phyloP scores from a whole-genome alignment of 2,329 filamentous ascomycete species.

The Colletotrichum cuscutae region DNA sequence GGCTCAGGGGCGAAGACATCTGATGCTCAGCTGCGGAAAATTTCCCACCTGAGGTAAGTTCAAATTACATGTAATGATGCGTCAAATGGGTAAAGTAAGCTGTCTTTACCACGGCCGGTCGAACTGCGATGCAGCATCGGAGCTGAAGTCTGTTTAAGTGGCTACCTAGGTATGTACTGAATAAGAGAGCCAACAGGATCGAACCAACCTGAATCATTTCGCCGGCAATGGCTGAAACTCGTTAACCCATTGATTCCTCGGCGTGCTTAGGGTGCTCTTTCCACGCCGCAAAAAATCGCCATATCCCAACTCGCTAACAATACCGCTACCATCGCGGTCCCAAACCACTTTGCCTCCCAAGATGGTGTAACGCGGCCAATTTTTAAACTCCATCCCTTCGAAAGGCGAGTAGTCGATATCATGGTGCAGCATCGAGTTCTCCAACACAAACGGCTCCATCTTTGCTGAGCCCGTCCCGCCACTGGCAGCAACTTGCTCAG shows the following conservation, averaged over 20 bases:
- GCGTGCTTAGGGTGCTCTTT: slow-evolving; percentile 33
- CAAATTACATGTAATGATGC: too few species aligned
- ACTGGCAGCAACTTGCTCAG: not conserved
- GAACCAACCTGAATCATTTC: too few species aligned
- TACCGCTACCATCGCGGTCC: slow-evolving; percentile 63
- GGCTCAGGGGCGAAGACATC: too few species aligned
- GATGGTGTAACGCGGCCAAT: slow-evolving; percentile 72
- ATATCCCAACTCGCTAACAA: slow-evolving; percentile 58
- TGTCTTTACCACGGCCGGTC: too few species aligned
- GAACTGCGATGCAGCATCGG: too few species aligned
- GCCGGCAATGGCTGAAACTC: slow-evolving; percentile 17
- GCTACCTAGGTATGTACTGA: too few species aligned
- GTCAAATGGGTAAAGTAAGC: too few species aligned
- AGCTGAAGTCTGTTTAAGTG: too few species aligned
- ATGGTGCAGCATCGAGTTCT: slow-evolving; percentile 67
- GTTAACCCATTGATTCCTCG: slow-evolving; percentile 36
- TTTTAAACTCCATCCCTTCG: slow-evolving; percentile 64
- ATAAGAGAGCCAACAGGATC: too few species aligned
- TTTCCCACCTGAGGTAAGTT: too few species aligned
- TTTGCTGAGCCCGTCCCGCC: slow-evolving; percentile 40
- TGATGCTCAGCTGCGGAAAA: too few species aligned
- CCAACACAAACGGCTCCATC: slow-evolving; percentile 49
- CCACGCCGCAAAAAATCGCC: slow-evolving; percentile 60
- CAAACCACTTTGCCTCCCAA: slow-evolving; percentile 68
- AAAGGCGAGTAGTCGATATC: slow-evolving; percentile 72